Evolutionary conservation across 805 yeast genomes (phyloP), one percentile per base, ranked within the genome.

Genomic region (Candida wancherniae): DNA sequence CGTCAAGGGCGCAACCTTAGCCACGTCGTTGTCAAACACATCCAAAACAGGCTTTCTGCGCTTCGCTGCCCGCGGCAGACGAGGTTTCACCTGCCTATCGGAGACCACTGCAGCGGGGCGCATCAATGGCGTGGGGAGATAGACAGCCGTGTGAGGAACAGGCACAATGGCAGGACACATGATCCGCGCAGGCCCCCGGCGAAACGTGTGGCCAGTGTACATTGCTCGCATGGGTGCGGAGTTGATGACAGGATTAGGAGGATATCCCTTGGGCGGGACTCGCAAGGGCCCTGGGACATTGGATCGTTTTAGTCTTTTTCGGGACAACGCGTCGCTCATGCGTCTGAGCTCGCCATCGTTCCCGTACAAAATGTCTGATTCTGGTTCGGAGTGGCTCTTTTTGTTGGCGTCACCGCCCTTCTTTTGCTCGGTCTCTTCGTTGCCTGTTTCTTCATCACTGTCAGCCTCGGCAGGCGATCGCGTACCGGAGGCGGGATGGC

Each of bases 11-110:
- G 77, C 77, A 13, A 56, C 61, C 36, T 64, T 60, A 11, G 67
- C 52, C 24, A 57, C 56, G 36, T 69, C 73, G 3, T 69, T 71
- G 32, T 59, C 61, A 41, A 68, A 73, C 3, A 73, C 73, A 44
- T 73, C 78, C 25, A 35, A 31, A 3, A 44, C 48, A 9, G 46
- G 47, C 21, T 33, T 36, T 17, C 42, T 32, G 21, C 41, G 33
- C 24, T 32, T 11, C 10, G 14, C 14, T 12, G 23, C 24, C 5
- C 34, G 39, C 12, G 38, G 42, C 42, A 31, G 37, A 3, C 31
- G 29, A 11, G 36, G 27, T 13, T 34, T 29, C 11, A 12, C 18
- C 9, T 32, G 19, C 13, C 40, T 15, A 6, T 36, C 42, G n/a
- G 33, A 28, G 12, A 22, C 22, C 11, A 28, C 16, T 5, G 28